phyloP scores from a whole-genome alignment of 176 grass and related monocot genomes.

The Hyparrhenia diplandra region DNA sequence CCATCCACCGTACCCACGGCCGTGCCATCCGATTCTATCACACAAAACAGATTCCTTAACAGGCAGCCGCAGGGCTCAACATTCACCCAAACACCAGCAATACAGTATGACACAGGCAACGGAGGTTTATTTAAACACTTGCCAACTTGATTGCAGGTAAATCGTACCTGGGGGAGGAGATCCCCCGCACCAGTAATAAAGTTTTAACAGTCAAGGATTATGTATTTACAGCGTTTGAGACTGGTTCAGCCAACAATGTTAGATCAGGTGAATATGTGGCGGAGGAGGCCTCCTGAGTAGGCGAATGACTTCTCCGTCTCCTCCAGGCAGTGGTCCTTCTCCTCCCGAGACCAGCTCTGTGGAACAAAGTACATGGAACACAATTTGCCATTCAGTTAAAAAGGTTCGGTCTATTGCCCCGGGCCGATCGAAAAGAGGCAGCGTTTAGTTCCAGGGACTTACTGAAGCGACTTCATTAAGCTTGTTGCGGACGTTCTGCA shows the following conservation, averaged over 20 bases:
- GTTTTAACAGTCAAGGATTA: neutral
- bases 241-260: neutral
- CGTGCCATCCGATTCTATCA: neutral
- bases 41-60: neutral
- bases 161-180: neutral
- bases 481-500: constrained; percentile 78
- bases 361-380: neutral
- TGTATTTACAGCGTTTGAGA: constrained; percentile 29
- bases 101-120: neutral
- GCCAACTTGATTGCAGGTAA: neutral
- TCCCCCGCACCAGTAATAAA: neutral
- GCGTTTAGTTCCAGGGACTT: constrained; percentile 5
- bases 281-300: constrained; percentile 67
- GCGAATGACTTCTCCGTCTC: constrained; percentile 88
- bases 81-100: neutral
- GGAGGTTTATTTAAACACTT: neutral
- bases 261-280: constrained; percentile 63
- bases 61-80: too few relatives aligned
- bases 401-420: neutral
- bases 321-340: constrained; percentile 84
- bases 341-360: constrained; percentile 78
- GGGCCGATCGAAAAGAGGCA: neutral
- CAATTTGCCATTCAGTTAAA: neutral
- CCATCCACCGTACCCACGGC: neutral
- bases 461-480: constrained; percentile 77